A percentile compares a stretch with the other conserved stretches of the same genome.
Evolutionary conservation across 768 basidiomycete genomes (phyloP).

Genomic region (Lactarius psammicola): DNA sequence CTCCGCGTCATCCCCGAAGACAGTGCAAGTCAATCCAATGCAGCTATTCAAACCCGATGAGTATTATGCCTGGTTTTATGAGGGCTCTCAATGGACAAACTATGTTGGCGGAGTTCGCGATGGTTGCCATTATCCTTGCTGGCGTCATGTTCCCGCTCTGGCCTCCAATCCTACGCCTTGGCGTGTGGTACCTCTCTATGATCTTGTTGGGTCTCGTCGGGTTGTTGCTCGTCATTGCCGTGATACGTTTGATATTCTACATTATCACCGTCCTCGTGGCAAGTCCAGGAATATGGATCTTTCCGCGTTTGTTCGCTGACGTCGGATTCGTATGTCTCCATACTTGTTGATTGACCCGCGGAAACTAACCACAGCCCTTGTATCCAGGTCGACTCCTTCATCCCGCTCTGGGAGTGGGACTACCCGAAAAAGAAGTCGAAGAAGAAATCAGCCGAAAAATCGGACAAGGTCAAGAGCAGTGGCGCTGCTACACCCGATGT

Average conservation of each 20-base stretch:
- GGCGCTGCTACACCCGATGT: constrained; percentile 38
- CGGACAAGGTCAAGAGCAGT: constrained; percentile 42
- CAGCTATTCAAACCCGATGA: constrained; percentile 75
- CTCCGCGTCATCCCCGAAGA: constrained; percentile 73
- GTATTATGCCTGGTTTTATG: constrained; percentile 97
- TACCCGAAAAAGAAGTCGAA: constrained; percentile 65
- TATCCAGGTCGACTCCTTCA: constrained; percentile 91
- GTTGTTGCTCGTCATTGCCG: constrained; percentile 85
- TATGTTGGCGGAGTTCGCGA: constrained; percentile 85
- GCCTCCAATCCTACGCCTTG: constrained; percentile 89
- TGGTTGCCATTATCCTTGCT: constrained; percentile 92
- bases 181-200: constrained; percentile 94
- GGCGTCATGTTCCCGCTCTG: constrained; percentile 99
- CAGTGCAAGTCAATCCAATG: constrained; percentile 75
- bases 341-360: not conserved
- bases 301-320: constrained; percentile 96
- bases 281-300: constrained; percentile 96
- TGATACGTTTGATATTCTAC: constrained; percentile 91
- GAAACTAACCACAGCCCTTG: constrained; percentile 1
- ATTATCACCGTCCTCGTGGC: constrained; percentile 84
- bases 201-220: constrained; percentile 84
- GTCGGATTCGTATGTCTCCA: constrained; percentile 86
- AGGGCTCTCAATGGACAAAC: constrained; percentile 90
- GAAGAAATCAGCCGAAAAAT: constrained; percentile 55
- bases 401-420: constrained; percentile 97